phyloP scores from a whole-genome alignment of 306 rosid genomes.

The Coriaria nepalensis region DNA sequence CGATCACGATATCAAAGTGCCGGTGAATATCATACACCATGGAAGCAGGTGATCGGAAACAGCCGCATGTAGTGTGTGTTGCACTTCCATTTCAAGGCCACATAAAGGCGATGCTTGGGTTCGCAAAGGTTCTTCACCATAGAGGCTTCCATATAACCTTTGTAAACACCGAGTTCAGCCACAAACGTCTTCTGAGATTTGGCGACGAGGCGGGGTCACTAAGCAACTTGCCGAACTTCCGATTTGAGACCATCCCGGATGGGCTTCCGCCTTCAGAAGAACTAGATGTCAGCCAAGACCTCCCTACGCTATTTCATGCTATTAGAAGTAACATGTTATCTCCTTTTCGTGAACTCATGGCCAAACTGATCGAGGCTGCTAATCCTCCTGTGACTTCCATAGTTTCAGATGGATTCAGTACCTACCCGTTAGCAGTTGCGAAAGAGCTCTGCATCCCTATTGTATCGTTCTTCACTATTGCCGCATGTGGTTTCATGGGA shows the following conservation, averaged over 20 bases:
- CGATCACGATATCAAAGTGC: no score
- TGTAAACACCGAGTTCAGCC: slow-evolving; percentile 33
- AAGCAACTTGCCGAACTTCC: slow-evolving; percentile 8
- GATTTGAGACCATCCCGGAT: slow-evolving; percentile 4
- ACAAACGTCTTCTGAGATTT: slow-evolving; percentile 24
- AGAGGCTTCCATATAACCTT: slow-evolving; percentile 32
- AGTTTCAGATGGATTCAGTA: slow-evolving; percentile 19
- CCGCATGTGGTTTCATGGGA: slow-evolving; percentile 23
- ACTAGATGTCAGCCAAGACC: slow-evolving; percentile 14
- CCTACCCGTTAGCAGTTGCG: slow-evolving; percentile 21
- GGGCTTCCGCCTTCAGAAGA: slow-evolving; percentile 18
- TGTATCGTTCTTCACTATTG: slow-evolving; percentile 19
- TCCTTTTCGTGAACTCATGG: slow-evolving; percentile 4
- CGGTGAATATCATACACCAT: no score
- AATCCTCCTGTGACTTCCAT: slow-evolving; percentile 9
- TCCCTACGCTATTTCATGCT: slow-evolving; percentile 13
- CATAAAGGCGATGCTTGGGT: slow-evolving; percentile 24
- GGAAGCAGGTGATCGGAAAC: no score
- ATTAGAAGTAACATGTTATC: slow-evolving; percentile 4
- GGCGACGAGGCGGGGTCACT: no score
- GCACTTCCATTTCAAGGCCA: slow-evolving; percentile 28
- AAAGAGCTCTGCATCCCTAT: slow-evolving; percentile 18
- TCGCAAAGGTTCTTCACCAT: slow-evolving; percentile 28
- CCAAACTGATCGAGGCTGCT: no score
- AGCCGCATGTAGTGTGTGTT: no score